phyloP scores from a whole-genome alignment of 768 basidiomycete genomes.

The Pisolithus sp. region DNA sequence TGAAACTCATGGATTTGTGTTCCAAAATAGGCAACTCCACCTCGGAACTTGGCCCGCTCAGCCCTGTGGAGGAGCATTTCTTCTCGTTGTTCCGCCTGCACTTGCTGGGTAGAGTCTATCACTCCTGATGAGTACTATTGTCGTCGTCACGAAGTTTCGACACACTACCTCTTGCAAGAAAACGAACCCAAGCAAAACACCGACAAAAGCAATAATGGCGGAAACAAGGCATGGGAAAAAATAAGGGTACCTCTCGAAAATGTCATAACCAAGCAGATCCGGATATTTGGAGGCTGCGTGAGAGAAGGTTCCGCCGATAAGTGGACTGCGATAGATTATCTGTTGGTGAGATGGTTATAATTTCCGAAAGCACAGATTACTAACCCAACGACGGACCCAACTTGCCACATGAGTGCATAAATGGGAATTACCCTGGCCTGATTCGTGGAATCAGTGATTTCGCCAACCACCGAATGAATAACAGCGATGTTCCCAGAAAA shows the following conservation, averaged over 20 bases:
- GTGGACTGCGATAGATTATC: slow-evolving; percentile 30
- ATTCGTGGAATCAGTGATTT: slow-evolving; percentile 58
- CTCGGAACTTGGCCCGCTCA: background rate
- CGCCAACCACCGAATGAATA: slow-evolving; percentile 52
- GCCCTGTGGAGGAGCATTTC: slow-evolving; percentile 1
- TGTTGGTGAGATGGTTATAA: background rate
- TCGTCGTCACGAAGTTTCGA: background rate
- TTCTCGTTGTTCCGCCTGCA: slow-evolving; percentile 17
- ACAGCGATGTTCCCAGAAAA: slow-evolving; percentile 58
- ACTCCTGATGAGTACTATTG: background rate
- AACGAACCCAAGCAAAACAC: slow-evolving; percentile 35
- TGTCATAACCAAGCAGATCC: slow-evolving; percentile 30
- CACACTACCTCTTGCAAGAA: slow-evolving; percentile 45
- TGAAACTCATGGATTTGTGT: slow-evolving; percentile 21
- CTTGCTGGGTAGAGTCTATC: slow-evolving; percentile 38
- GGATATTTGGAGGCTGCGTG: slow-evolving; percentile 44
- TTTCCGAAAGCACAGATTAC: slow-evolving; percentile 11
- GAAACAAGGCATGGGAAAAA: slow-evolving; percentile 49
- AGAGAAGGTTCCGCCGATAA: slow-evolving; percentile 50
- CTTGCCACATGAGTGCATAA: slow-evolving; percentile 51
- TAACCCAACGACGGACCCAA: slow-evolving; percentile 51
- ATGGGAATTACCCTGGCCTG: slow-evolving; percentile 53
- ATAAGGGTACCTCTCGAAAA: slow-evolving; percentile 44
- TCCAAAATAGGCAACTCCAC: background rate
- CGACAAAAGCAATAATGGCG: slow-evolving; percentile 33